phyloP scores from a whole-genome alignment of 2,329 filamentous ascomycete species.

The Macroventuria anomochaeta region DNA sequence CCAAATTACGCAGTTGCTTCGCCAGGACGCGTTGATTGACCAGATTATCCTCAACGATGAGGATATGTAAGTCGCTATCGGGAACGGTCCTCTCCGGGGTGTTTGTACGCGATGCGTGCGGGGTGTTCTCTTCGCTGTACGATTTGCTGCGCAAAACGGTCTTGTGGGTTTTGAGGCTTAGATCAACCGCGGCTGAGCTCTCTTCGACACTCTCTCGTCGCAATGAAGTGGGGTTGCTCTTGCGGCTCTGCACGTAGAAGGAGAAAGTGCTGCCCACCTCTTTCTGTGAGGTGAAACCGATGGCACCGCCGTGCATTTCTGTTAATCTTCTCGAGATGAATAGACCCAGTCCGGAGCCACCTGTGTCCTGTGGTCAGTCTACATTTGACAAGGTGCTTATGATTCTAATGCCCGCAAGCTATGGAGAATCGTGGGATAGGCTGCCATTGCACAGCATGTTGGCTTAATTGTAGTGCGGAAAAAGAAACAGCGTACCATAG shows the following conservation, averaged over 20 bases:
- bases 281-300: conserved; percentile 34
- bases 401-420: too few species aligned
- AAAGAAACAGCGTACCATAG: conserved; percentile 31
- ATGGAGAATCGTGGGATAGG: too few species aligned
- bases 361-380: conserved; percentile 11
- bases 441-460: background rate
- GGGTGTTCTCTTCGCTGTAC: conserved; percentile 8
- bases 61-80: conserved; percentile 26
- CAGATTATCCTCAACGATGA: conserved; percentile 50
- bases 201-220: background rate
- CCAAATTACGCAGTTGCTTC: conserved; percentile 48
- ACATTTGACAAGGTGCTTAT: too few species aligned
- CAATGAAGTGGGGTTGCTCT: conserved; percentile 2
- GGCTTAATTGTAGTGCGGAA: background rate
- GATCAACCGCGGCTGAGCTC: conserved; percentile 1
- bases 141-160: conserved; percentile 14
- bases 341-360: conserved; percentile 44
- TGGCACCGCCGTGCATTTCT: conserved; percentile 42
- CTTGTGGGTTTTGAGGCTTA: conserved; percentile 20
- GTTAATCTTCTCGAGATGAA: conserved; percentile 41
- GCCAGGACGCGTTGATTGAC: conserved; percentile 51
- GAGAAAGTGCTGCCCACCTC: conserved; percentile 41
- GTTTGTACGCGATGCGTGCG: background rate
- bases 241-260: conserved; percentile 41
- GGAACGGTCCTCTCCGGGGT: conserved; percentile 4